Base-by-base conservation (phyloP, 2,329 filamentous ascomycete species). In the Tolypocladium pustulatum region DNA sequence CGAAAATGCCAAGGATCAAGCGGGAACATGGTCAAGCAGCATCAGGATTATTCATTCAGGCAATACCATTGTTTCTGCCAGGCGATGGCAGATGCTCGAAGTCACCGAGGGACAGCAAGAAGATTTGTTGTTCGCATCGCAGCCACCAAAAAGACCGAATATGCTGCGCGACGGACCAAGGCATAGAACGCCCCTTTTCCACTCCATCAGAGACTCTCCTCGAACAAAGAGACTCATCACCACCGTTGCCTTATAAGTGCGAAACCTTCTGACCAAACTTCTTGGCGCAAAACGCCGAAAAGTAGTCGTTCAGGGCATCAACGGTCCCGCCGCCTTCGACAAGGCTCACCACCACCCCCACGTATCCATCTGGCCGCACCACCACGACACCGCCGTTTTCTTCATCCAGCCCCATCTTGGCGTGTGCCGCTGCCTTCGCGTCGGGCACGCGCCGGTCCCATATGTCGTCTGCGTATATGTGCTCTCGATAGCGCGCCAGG, bases 381-480 rank as follows among this genome's bases (percentile, higher is more conserved):
- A 96, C 88, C 1, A 95, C 86, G 2, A 96, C 82, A 59, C 88
- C 91, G 13, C 91, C 91, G 61, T 77, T 81, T 61, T 89, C 84
- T 67, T 87, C 78, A 63, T 88, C 82, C 32, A 96, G 71, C 0
- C 92, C 92, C 80, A 96, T 88, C 80, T 96, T 96, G 49, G 87
- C 86, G 72, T 97, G 92, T 6, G 90, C 90, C 3, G 89, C 80
- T 6, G 87, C 90, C 65, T 79, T 80, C 1, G 89, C 87, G 25
- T 87, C 78, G 0, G 88, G 85, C 0, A 90, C 86, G 8, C 83
- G 79, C 51, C 81, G 77, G 69, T 94, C 89, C 76, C 83, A 86
- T 54, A 88, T 79, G 71, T 96, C 91, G 66, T 96, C 92, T 1
- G 91, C 89, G 67, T 96, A 96, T 40, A 96, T 79, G 66, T 94